Conservation (phyloP, 139 green algal species). For the Yamagishiella unicocca region DNA sequence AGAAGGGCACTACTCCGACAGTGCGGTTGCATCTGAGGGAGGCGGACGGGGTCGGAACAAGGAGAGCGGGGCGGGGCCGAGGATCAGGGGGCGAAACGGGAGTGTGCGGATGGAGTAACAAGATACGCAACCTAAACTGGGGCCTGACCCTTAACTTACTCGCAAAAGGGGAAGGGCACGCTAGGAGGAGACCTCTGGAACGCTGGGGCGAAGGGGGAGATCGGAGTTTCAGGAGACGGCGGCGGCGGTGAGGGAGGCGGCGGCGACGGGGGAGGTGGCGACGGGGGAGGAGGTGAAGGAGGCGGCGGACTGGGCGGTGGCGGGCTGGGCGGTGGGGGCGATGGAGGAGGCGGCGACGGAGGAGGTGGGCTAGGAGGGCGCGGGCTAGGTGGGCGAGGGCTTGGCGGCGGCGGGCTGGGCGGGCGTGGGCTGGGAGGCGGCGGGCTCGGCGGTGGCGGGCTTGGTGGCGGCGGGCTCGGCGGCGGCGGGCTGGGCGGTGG, state of each 20-base stretch:
- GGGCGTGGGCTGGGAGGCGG: background rate
- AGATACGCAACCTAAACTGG: background rate
- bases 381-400: background rate
- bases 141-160: slow-evolving; percentile 4
- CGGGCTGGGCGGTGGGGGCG: background rate
- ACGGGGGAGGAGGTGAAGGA: background rate
- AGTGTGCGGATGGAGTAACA: background rate
- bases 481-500: background rate
- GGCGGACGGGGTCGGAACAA: no score
- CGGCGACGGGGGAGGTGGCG: background rate
- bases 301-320: background rate
- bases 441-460: background rate
- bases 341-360: background rate
- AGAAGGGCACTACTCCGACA: background rate
- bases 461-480: background rate
- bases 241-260: background rate
- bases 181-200: background rate
- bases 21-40: slow-evolving; percentile 26
- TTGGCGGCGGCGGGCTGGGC: background rate
- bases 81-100: background rate
- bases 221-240: background rate
- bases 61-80: background rate
- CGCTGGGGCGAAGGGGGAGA: background rate
- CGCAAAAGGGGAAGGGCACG: slow-evolving; percentile 32
- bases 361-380: background rate